Conservation (phyloP, 2,329 filamentous ascomycete species). For the Sporothrix mexicana region DNA sequence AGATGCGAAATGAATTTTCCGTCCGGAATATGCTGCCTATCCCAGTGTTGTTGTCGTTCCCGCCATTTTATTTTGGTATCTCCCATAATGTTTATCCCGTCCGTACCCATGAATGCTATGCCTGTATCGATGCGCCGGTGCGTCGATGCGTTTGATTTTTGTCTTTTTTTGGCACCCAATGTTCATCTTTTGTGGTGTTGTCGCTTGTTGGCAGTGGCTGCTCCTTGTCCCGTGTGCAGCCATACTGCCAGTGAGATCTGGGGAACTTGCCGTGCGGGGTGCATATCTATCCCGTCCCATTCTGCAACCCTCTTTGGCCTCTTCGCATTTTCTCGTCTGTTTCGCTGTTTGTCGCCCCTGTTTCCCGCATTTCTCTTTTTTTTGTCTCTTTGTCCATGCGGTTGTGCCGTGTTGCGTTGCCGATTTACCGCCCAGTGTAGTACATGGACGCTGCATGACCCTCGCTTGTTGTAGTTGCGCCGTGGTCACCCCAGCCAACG, state of each 20-base stretch:
- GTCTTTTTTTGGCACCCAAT: not conserved
- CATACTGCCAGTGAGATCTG: not conserved
- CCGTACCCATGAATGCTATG: not conserved
- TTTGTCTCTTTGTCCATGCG: not conserved
- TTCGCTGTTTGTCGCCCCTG: not conserved
- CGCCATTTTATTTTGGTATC: slow-evolving; percentile 4
- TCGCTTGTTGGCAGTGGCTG: not conserved
- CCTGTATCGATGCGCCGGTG: not conserved
- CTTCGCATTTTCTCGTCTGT: not conserved
- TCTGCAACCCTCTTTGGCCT: not conserved
- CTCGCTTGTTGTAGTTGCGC: slow-evolving; percentile 40
- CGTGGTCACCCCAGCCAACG: slow-evolving; percentile 46
- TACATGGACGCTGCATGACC: slow-evolving; percentile 43
- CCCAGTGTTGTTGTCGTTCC: not conserved
- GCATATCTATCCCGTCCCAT: slow-evolving; percentile 8
- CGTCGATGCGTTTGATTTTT: not conserved
- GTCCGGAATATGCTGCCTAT: slow-evolving; percentile 11
- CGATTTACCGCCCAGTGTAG: slow-evolving; percentile 43
- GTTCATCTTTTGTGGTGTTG: not conserved
- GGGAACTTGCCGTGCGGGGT: slow-evolving; percentile 13
- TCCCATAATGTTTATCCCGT: slow-evolving; percentile 10
- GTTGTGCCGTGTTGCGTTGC: slow-evolving; percentile 11
- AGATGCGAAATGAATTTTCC: slow-evolving; percentile 8
- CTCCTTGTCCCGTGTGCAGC: not conserved
- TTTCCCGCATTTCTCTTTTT: not conserved